Base-by-base conservation (phyloP, 176 grass and related monocot genomes). In the Hordeum vulgare region DNA sequence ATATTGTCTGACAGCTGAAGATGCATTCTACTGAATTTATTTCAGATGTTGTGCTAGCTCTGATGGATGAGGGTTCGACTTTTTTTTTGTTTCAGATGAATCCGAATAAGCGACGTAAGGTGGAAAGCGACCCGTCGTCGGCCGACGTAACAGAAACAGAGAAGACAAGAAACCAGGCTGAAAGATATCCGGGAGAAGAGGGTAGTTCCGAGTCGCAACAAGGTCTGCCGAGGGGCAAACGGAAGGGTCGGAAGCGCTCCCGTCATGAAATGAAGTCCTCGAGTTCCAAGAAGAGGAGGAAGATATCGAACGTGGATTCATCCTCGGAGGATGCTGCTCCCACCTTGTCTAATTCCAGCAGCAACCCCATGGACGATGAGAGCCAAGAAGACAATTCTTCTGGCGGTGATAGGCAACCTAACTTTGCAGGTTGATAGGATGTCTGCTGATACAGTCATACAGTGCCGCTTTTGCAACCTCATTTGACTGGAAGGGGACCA, bases 331-430 rank as follows among this genome's bases (percentile, higher is more conserved):
- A 95, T 62, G 85, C 87, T 86, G 61, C 66, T 77, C 64, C 85
- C 39, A 70, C 83, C 13, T 87, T 89, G 25, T 94, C 96, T 58
- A 86, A 87, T 89, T 98, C 93, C 9, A 95, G 83, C 77, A 84
- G 82, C 58, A 89, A 92, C 26, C 47, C 74, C 21, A 56, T 85
- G 26, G 85, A 81, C 11, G 91, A 90, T 18, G 64, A 83, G 56
- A 94, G 80, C 74, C 75, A 74, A 84, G 88, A 66, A 34, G 77
- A 71, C 58, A 64, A 77, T 66, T 68, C 81, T 54, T 78, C 81
- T 85, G 83, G 82, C 47, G 80, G 65, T 81, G 61, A 77, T 56
- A 78, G 79, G 18, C 86, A 82, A 75, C 64, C 85, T 27, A 82
- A 94, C 62, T 80, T 57, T 75, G 71, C 93, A 65, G 79, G 76